These are phyloP conservation scores for Xylaria telfairii DNA, from an alignment of 495 filamentous ascomycete genomes.

Conservation along the genomic window DNA sequence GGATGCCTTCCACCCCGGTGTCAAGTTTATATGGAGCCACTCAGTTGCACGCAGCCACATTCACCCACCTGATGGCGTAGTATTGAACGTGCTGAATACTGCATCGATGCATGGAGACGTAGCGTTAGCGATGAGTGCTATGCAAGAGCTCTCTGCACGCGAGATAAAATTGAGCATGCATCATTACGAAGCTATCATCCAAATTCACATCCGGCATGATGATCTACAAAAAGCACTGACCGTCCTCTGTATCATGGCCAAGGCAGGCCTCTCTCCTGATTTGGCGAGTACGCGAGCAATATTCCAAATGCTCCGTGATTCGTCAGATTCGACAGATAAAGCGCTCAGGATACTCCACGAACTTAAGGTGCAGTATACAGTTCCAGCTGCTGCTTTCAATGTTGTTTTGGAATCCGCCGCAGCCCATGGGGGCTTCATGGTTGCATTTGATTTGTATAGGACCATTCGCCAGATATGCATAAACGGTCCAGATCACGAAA, in stretches of 20 bases:
- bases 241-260: constrained; percentile 71
- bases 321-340: constrained; percentile 40
- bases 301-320: constrained; percentile 42
- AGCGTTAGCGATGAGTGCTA: constrained; percentile 68
- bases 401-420: constrained; percentile 64
- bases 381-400: constrained; percentile 66
- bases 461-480: constrained; percentile 66
- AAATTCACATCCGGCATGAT: constrained; percentile 64
- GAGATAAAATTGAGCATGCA: constrained; percentile 59
- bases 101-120: constrained; percentile 71
- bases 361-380: constrained; percentile 50
- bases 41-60: constrained; percentile 69
- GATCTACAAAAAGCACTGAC: constrained; percentile 63
- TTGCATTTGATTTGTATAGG: constrained; percentile 74
- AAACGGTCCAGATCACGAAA: constrained; percentile 62
- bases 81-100: constrained; percentile 68
- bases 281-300: constrained; percentile 65
- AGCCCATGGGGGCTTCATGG: constrained; percentile 48
- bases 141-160: constrained; percentile 62
- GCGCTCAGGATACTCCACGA: constrained; percentile 62
- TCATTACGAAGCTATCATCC: constrained; percentile 80
- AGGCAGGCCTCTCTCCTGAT: constrained; percentile 59
- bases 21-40: constrained; percentile 61
- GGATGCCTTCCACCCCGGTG: constrained; percentile 44
- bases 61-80: constrained; percentile 68